Evolutionary conservation across 805 yeast species (phyloP), one percentile per base, ranked within the genome.

Genomic region (Yamadazyma endophytica): DNA sequence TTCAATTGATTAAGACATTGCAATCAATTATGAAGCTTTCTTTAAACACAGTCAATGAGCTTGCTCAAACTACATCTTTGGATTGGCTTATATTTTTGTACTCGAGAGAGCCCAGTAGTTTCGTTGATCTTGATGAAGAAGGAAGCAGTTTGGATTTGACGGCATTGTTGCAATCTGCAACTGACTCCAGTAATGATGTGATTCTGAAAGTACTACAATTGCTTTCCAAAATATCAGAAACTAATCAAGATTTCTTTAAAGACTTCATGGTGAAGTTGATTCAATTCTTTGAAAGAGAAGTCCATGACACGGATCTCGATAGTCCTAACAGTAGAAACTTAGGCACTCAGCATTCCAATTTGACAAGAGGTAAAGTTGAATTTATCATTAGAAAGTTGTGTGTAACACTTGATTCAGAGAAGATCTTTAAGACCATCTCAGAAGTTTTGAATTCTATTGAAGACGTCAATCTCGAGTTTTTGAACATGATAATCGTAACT

Each of bases 41-140:
- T 34, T 49, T 62, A 14, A 53, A 52, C 26, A 51, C 57, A 5
- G 35, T 52, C 32, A 80, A 84, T 44, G 95, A 87, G 39, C 77
- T 79, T 17, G 83, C 96, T 0, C 71, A 92, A 36, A 70, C 87
- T 20, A 86, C 94, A 0, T 80, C 92, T 15, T 61, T 92, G 21
- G 95, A 89, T 42, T 92, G 98, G 98, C 64, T 92, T 19, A 77
- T 79, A 11, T 76, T 86, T 70, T 66, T 92, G 24, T 90, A 35
- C 18, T 35, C 43, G 1, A 26, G 37, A 21, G 40, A 41, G 23
- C 46, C 46, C 8, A 23, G 41, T 5, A 41, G 43, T 29, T 41
- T 41, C 24, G 41, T 41, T 9, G 31, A 31, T 16, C 14, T 41
- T 4, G 40, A 38, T 15, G 44, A 42, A 4, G 49, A 43, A n/a